Evolutionary conservation across 2,329 filamentous ascomycete species (phyloP), one percentile per base, ranked within the genome.

Genomic region (Diaporthe batatas): DNA sequence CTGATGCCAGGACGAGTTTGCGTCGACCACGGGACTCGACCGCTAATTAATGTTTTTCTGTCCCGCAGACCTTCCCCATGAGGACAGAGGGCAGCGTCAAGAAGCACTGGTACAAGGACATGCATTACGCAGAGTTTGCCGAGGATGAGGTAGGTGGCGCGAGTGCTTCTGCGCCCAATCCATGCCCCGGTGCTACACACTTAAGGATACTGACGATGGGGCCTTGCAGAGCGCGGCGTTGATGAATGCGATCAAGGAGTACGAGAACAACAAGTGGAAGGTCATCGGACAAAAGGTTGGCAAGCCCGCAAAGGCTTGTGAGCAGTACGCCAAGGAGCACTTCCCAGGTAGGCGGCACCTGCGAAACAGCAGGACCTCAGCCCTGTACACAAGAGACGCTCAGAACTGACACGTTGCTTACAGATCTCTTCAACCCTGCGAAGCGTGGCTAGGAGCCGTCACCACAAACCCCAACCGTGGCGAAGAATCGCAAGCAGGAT

Each of bases 51-150:
- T 29, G 2, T 39, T 39, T 36, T 75, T 32, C 6, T n/a, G 36
- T 23, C 11, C 68, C 11, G 58, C 76, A 97, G 94, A 95, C 93
- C 2, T 99, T 99, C 81, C 96, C 96, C 14, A 92, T 91, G 32
- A 90, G 96, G 79, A 99, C 96, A 54, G 96, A 99, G 84, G 96
- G 96, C 10, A 98, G 95, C 79, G 96, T 99, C 29, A 99, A 98
- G 88, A 99, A 98, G 85, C 96, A 99, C 82, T 99, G 96, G 96
- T 98, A 99, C 84, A 98, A 98, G 94, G 96, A 99, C 79, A 99
- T 99, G 96, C 96, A 99, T 81, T 98, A 98, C 82, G 96, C 96
- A 76, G 96, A 98, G 81, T 98, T 99, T 82, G 95, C 94, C 65
- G 96, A 98, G 86, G 95, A 98, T 80, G 96, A 98, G 91, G 94